These are phyloP conservation scores for Diaporthe sp. DNA, from an alignment of 2,329 filamentous ascomycete species.

Conservation along the genomic window DNA sequence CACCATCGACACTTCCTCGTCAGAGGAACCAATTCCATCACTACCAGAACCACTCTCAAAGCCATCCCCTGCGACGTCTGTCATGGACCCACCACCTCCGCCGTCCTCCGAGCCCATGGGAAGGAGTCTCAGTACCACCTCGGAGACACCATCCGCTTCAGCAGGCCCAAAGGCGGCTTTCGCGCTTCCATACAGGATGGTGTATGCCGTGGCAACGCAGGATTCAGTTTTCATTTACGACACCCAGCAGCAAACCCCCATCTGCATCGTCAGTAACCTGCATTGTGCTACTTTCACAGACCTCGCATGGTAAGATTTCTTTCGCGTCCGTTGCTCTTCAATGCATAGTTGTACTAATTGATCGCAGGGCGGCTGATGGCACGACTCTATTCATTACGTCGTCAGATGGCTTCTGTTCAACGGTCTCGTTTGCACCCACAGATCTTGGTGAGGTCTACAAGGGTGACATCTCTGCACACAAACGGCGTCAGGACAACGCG, in stretches of 20 bases:
- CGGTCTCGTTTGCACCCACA: constrained; percentile 84
- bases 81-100: constrained; percentile 81
- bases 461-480: constrained; percentile 71
- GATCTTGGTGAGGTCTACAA: constrained; percentile 89
- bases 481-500: constrained; percentile 55
- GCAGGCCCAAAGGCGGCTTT: constrained; percentile 80
- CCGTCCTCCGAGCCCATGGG: constrained; percentile 67
- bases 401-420: constrained; percentile 97
- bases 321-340: background rate
- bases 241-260: constrained; percentile 93
- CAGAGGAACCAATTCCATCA: constrained; percentile 85
- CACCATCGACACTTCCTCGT: constrained; percentile 92
- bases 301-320: constrained; percentile 82
- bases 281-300: constrained; percentile 99
- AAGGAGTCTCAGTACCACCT: constrained; percentile 57
- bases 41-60: constrained; percentile 86
- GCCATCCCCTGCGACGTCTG: constrained; percentile 68
- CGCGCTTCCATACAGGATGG: constrained; percentile 89
- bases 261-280: constrained; percentile 95
- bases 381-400: constrained; percentile 88
- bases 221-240: constrained; percentile 96
- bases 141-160: constrained; percentile 62
- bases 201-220: constrained; percentile 97
- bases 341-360: constrained; percentile 47
- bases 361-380: constrained; percentile 63